Evolutionary conservation across 75 land plant species (phyloP), one percentile per base, ranked within the genome.

Genomic region (Adiantum capillusveneris): DNA sequence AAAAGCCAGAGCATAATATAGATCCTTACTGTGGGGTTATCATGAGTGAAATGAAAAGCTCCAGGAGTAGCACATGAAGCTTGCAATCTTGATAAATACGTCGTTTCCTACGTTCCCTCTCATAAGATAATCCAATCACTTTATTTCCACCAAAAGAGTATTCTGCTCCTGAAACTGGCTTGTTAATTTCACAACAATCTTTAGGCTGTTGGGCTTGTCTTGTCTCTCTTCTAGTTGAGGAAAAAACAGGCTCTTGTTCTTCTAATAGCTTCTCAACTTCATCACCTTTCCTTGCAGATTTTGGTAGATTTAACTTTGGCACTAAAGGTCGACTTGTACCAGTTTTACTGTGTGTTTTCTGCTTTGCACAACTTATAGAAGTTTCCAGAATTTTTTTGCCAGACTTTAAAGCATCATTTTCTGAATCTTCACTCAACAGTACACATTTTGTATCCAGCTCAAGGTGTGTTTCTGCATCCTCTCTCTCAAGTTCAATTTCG

Each of bases 1-100:
- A n/a, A n/a, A n/a, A n/a, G n/a, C n/a, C n/a, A n/a, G n/a, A n/a
- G n/a, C n/a, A n/a, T n/a, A n/a, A n/a, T n/a, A n/a, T n/a, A 34
- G 37, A 25, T 9, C 53, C 59, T 36, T 56, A 73, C 76, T 73
- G 37, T 31, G 70, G 59, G 17, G 61, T 55, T 11, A 73, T 56
- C 76, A 73, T 73, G 24, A 73, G 59, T 12, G 44, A 58, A n/a
- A 73, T 36, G 29, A 64, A 62, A 22, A 73, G 76, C 63, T 73
- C 76, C 1, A 73, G 58, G 1, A 73, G 45, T 1, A 57, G 63
- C 25, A 60, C 29, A 62, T 73, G 76, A 29, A 73, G 56, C 14
- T 49, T 44, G 34, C 6, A 1, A 37, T 66, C 60, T 2, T 56
- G 53, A 53, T 73, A 73, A 6, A 73, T 43, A 2, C 59, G 31